phyloP scores from a whole-genome alignment of 805 yeast genomes.

The Yueomyces sinensis region DNA sequence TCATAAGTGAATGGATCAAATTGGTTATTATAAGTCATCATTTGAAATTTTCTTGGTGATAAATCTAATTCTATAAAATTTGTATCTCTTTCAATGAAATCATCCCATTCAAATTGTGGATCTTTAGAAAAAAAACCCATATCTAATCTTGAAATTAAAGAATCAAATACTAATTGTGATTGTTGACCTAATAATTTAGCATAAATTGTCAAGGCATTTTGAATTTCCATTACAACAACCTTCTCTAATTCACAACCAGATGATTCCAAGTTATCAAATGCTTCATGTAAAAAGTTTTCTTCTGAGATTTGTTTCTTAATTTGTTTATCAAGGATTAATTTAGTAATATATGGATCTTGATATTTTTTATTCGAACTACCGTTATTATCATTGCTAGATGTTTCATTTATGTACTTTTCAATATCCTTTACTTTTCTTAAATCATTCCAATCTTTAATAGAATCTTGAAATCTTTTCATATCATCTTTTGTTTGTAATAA shows the following conservation, averaged over 20 bases:
- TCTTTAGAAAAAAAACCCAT: constrained; percentile 64
- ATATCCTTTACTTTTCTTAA: not conserved
- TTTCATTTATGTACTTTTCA: no score
- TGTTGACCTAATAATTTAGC: constrained; percentile 62
- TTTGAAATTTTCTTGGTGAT: constrained; percentile 49
- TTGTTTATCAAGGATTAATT: constrained; percentile 59
- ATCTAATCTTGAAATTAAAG: constrained; percentile 52
- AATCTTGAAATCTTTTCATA: constrained; percentile 38
- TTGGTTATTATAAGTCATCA: constrained; percentile 54
- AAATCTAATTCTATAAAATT: constrained; percentile 53
- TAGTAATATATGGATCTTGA: constrained; percentile 75
- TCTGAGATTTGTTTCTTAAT: constrained; percentile 67
- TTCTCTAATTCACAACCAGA: constrained; percentile 83
- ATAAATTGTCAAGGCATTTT: constrained; percentile 63
- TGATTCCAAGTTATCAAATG: constrained; percentile 72
- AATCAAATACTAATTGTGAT: constrained; percentile 58
- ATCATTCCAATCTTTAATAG: constrained; percentile 44
- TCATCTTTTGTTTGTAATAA: constrained; percentile 49
- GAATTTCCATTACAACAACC: constrained; percentile 78
- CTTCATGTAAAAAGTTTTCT: constrained; percentile 81
- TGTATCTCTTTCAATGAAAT: constrained; percentile 59
- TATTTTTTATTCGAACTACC: not conserved
- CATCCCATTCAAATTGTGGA: constrained; percentile 79
- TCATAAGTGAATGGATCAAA: constrained; percentile 56
- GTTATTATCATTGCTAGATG: not conserved